Evolutionary conservation across 2,329 filamentous ascomycete species (phyloP).

Genomic region (Fusarium sp.): DNA sequence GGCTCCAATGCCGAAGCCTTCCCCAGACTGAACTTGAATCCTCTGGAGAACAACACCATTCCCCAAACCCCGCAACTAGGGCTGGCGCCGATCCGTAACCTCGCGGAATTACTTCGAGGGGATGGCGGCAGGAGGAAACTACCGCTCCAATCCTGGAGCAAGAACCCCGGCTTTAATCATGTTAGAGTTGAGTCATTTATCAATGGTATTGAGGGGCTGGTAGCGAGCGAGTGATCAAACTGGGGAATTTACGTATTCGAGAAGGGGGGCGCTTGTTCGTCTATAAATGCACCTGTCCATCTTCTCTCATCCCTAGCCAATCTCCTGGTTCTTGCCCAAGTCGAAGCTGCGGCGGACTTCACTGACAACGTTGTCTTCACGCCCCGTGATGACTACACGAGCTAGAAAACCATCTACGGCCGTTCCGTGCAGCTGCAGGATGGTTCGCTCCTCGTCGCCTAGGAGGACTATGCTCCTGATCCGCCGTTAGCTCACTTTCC

Average conservation of each 20-base stretch:
- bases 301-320: not conserved
- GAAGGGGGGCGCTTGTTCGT: not conserved
- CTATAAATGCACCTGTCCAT: not conserved
- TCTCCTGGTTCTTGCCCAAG: not conserved
- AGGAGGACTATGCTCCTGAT: not conserved
- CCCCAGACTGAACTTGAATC: not conserved
- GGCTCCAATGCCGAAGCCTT: not conserved
- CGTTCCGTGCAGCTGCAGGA: not conserved
- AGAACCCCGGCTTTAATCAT: not conserved
- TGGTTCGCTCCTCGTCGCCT: not conserved
- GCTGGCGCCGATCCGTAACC: not conserved
- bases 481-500: not conserved
- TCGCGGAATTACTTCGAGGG: not conserved
- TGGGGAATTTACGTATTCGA: no score
- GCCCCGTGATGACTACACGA: not conserved
- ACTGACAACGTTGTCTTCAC: not conserved
- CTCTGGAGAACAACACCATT: not conserved
- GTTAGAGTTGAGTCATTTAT: not conserved
- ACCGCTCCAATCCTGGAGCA: not conserved
- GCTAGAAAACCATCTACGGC: not conserved
- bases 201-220: not conserved
- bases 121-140: not conserved
- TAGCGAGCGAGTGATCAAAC: not conserved
- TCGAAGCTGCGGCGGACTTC: not conserved
- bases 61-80: not conserved